Evolutionary conservation across 2,329 filamentous ascomycete species (phyloP).

Genomic region (Colletotrichum paranaense): DNA sequence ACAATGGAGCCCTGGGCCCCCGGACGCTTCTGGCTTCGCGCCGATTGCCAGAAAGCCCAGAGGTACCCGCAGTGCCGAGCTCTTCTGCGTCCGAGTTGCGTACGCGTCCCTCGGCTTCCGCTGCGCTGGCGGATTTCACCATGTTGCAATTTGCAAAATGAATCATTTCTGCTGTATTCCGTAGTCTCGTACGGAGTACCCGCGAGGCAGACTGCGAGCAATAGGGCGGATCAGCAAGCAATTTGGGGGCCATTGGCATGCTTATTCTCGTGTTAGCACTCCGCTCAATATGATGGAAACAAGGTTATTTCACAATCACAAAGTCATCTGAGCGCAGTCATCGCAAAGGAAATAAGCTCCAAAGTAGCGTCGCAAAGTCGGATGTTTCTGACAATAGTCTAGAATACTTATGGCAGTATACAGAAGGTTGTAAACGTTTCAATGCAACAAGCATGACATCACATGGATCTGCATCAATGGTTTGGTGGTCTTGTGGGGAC

Average conservation of each 20-base stretch:
- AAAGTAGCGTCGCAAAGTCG: neutral
- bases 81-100: neutral
- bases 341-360: neutral
- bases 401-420: neutral
- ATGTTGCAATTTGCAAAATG: no score
- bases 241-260: neutral
- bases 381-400: neutral
- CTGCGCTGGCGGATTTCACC: neutral
- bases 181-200: no score
- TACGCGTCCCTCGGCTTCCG: constrained; percentile 23
- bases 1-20: neutral
- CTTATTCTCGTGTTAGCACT: neutral
- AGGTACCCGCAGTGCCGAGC: constrained; percentile 7
- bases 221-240: neutral
- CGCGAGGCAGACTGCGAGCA: neutral
- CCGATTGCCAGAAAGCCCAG: neutral
- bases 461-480: neutral
- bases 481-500: neutral
- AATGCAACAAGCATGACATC: constrained; percentile 20
- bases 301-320: neutral
- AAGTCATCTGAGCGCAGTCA: neutral
- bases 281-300: neutral
- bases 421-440: neutral
- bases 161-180: no score
- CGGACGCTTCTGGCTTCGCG: neutral